Conservation (phyloP, 2,329 filamentous ascomycete species). For the Didymella keratinophila region DNA sequence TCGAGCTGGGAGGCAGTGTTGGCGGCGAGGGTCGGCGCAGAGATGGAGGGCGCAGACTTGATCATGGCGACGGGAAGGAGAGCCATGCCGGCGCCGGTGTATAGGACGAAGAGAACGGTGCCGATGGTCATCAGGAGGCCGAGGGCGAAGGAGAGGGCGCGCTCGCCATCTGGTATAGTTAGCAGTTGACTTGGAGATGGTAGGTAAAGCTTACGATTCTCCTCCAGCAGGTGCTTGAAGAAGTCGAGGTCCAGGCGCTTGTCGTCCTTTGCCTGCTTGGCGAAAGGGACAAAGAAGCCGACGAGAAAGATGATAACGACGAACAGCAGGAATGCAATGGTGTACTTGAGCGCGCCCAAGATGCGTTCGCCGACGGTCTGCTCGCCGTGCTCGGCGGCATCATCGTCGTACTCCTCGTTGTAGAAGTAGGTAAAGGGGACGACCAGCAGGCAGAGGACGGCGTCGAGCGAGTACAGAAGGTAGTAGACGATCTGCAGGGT, state of each 20-base stretch:
- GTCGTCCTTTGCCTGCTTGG: slow-evolving; percentile 67
- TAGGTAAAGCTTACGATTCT: slow-evolving; percentile 69
- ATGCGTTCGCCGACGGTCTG: slow-evolving; percentile 76
- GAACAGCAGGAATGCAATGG: slow-evolving; percentile 80
- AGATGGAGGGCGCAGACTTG: slow-evolving; percentile 87
- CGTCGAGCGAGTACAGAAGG: slow-evolving; percentile 88
- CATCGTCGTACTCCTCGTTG: slow-evolving; percentile 96
- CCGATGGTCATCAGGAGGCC: slow-evolving; percentile 89
- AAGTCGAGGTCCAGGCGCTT: slow-evolving; percentile 85
- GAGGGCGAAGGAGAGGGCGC: slow-evolving; percentile 87
- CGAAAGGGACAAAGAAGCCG: slow-evolving; percentile 91
- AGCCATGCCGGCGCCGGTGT: slow-evolving; percentile 88
- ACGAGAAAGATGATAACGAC: slow-evolving; percentile 85
- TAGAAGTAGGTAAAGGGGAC: slow-evolving; percentile 98
- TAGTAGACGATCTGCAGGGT: slow-evolving; percentile 93
- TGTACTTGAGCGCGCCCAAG: slow-evolving; percentile 90
- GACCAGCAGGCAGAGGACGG: slow-evolving; percentile 84
- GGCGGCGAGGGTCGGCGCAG: slow-evolving; percentile 78
- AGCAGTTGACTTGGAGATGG: slow-evolving; percentile 18
- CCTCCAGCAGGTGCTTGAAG: slow-evolving; percentile 82
- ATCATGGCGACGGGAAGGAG: slow-evolving; percentile 89
- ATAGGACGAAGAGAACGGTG: slow-evolving; percentile 83
- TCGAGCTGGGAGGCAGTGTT: slow-evolving; percentile 82
- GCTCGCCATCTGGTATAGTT: slow-evolving; percentile 73
- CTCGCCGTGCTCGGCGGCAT: slow-evolving; percentile 79